A percentile compares a stretch with the other conserved stretches of the same genome.
phyloP scores from a whole-genome alignment of 768 basidiomycete genomes.

The Boletus subparvulus region DNA sequence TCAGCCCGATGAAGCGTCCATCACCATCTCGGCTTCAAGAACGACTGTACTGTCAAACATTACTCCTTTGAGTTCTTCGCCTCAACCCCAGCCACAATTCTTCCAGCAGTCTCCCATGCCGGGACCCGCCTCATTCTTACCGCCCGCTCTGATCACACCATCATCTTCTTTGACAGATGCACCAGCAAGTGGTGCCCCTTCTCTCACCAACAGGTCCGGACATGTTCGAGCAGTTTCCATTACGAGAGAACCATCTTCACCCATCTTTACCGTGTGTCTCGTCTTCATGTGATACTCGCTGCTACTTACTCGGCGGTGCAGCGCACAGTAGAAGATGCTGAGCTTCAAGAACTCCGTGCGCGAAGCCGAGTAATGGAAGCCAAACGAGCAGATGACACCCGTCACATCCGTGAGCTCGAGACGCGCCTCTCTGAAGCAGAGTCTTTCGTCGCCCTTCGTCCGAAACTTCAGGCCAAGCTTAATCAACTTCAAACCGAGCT shows the following conservation, averaged over 20 bases:
- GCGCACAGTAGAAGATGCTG: constrained; percentile 50
- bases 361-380: constrained; percentile 85
- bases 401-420: constrained; percentile 82
- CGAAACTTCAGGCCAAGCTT: constrained; percentile 89
- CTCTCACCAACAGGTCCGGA: constrained; percentile 6
- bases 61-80: constrained; percentile 34
- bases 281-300: not conserved
- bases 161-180: constrained; percentile 17
- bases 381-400: constrained; percentile 83
- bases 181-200: not conserved
- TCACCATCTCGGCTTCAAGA: constrained; percentile 26
- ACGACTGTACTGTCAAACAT: constrained; percentile 41
- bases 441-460: constrained; percentile 77
- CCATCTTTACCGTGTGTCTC: constrained; percentile 21
- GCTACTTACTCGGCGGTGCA: constrained; percentile 15
- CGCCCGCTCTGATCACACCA: constrained; percentile 17
- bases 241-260: constrained; percentile 29
- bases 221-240: constrained; percentile 18
- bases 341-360: constrained; percentile 77
- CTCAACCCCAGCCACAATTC: constrained; percentile 25
- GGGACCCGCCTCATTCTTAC: constrained; percentile 3
- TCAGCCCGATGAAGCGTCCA: constrained; percentile 23
- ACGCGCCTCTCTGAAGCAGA: constrained; percentile 81
- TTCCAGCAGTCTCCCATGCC: constrained; percentile 21
- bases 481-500: constrained; percentile 79